Conservation (phyloP, 2,329 filamentous ascomycete species). For the Verticillium nubilum region DNA sequence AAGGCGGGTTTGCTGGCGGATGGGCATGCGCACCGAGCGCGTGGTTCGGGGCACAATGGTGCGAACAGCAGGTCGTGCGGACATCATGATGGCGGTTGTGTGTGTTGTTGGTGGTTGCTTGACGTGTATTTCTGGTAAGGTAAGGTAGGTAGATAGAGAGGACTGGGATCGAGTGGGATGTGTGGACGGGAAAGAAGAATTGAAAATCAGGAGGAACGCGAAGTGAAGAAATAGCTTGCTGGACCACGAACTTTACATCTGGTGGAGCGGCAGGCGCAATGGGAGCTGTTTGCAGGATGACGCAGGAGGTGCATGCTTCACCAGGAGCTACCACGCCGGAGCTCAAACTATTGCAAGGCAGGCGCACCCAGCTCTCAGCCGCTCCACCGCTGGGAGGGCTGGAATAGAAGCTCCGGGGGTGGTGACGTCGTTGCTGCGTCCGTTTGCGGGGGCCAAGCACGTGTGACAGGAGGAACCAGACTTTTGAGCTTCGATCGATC, state of each 20-base stretch:
- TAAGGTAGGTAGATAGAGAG: too few relatives aligned
- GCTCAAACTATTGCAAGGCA: neutral
- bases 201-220: neutral
- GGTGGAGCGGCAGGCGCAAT: neutral
- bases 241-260: neutral
- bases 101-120: neutral
- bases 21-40: constrained; percentile 18
- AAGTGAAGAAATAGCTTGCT: neutral
- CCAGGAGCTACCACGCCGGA: neutral
- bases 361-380: neutral
- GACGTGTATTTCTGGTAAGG: neutral
- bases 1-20: constrained; percentile 27
- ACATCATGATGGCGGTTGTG: constrained; percentile 19
- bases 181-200: neutral
- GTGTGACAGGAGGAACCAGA: neutral
- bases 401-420: constrained; percentile 8
- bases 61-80: constrained; percentile 22
- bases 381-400: neutral
- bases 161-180: too few relatives aligned
- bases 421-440: constrained; percentile 8
- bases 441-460: neutral
- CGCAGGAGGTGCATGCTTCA: neutral
- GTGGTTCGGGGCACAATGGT: constrained; percentile 19
- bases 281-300: constrained; percentile 1
- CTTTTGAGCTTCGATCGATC: neutral